Evolutionary conservation across 768 basidiomycete genomes (phyloP), one percentile per base, ranked within the genome.

Genomic region (Mycena alexandri): DNA sequence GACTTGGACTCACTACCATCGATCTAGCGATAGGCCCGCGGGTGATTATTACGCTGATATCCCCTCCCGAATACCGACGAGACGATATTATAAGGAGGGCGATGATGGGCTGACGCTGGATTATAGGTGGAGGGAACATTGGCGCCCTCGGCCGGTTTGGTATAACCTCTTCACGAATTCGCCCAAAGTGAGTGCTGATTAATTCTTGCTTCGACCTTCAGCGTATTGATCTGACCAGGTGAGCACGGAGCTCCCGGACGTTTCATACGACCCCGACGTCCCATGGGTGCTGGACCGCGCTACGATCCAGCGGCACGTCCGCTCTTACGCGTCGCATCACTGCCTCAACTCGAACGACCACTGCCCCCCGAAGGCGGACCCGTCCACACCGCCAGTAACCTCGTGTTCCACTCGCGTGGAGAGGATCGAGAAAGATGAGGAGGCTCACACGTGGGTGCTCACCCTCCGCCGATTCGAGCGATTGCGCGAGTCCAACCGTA

Each of bases 331-430:
- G 0, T 74, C 75, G 12, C 60, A 74, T 21, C 74, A 76, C 47
- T 71, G 72, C n/a, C 68, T 81, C 47, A 77, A 78, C 55, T 68
- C 71, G 48, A 68, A 80, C 46, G 80, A 80, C 44, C 54, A 69
- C n/a, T 29, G 29, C 29, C 29, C 29, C 29, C 61, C 67, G 11
- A 41, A 34, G 2, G 11, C 44, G 16, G 36, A 53, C 10, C 48
- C 57, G 48, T 56, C 34, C 14, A 6, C 29, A 29, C 71, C 70
- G 24, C 71, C 70, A 1, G 53, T 71, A 10, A 55, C 73, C 3
- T 72, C 77, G 2, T 81, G 79, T 71, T 73, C 79, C 38, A 83
- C 82, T 1, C 78, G 80, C 17, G 81, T 83, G 9, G 81, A 82
- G 65, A 56, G 25, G 24, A 61, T 78, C 48, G 72, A 75, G 46